A percentile compares a stretch with the other conserved stretches of the same genome.
These are phyloP conservation scores for Withania somnifera DNA, from an alignment of 305 asterid genomes.

Conservation along the genomic window DNA sequence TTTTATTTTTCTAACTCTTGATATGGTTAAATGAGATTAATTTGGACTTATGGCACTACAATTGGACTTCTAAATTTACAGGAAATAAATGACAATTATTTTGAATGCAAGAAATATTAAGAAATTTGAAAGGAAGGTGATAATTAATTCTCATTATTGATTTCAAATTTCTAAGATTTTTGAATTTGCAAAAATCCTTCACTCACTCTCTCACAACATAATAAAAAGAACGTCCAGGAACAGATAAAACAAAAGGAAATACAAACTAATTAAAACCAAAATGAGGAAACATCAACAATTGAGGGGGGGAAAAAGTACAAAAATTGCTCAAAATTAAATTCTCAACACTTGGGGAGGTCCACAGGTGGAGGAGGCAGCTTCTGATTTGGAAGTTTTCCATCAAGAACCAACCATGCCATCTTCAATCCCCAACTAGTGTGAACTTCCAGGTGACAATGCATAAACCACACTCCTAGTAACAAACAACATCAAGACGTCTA, in stretches of 20 bases:
- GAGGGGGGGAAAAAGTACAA: neutral
- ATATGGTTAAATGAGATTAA: too few species aligned
- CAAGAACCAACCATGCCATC: conserved; percentile 42
- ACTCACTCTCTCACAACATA: neutral
- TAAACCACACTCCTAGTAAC: conserved; percentile 35
- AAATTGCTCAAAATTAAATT: neutral
- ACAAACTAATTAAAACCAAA: neutral
- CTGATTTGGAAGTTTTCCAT: conserved; percentile 34
- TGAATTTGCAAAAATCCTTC: neutral
- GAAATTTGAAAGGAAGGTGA: neutral
- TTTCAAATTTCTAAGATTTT: neutral
- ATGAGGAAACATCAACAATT: neutral
- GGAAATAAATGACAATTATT: neutral
- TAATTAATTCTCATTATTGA: neutral
- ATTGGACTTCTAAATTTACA: too few species aligned
- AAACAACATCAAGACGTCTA: neutral
- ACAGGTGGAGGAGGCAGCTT: conserved; percentile 39
- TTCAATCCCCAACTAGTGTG: conserved; percentile 48
- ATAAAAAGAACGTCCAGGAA: neutral
- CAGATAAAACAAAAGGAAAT: neutral
- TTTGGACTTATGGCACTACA: too few species aligned
- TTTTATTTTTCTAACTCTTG: too few species aligned
- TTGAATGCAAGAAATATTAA: neutral
- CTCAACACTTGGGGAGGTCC: conserved; percentile 38
- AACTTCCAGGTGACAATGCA: conserved; percentile 37